These are phyloP conservation scores for Pestalotiopsis sp. DNA, from an alignment of 2,329 filamentous ascomycete species.

Conservation along the genomic window DNA sequence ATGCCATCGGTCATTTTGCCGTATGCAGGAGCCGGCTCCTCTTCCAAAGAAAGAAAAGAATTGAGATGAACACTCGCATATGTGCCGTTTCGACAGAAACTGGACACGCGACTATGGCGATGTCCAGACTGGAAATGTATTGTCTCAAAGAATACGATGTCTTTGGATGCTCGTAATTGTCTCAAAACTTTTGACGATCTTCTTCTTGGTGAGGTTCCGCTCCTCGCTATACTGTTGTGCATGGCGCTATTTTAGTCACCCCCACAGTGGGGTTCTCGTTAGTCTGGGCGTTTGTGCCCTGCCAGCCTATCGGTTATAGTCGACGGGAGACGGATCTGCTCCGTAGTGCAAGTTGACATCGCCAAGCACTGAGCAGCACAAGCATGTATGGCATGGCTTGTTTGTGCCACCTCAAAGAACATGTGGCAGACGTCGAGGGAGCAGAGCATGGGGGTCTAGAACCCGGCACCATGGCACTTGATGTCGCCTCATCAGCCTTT, in stretches of 20 bases:
- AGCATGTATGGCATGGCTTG: not conserved
- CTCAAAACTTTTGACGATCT: too few relatives aligned
- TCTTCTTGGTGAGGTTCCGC: not conserved
- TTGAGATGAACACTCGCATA: not conserved
- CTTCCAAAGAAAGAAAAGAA: not conserved
- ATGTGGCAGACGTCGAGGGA: not conserved
- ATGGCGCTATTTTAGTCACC: not conserved
- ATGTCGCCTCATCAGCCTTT: not conserved
- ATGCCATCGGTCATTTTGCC: not conserved
- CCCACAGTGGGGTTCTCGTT: not conserved
- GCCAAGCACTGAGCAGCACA: too few relatives aligned
- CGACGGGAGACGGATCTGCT: not conserved
- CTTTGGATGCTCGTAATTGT: too few relatives aligned
- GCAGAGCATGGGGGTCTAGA: not conserved
- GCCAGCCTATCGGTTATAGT: not conserved
- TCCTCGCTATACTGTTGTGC: not conserved
- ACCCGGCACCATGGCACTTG: not conserved
- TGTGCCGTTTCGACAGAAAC: too few relatives aligned
- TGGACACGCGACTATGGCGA: too few relatives aligned
- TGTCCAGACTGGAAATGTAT: too few relatives aligned
- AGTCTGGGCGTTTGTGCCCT: not conserved
- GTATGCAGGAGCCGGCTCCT: not conserved
- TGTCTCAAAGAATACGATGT: too few relatives aligned
- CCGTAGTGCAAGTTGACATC: not conserved
- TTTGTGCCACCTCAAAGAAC: not conserved